Evolutionary conservation across 2,329 filamentous ascomycete genomes (phyloP).

Genomic region (Dryadomyces quercus-mongolicae): DNA sequence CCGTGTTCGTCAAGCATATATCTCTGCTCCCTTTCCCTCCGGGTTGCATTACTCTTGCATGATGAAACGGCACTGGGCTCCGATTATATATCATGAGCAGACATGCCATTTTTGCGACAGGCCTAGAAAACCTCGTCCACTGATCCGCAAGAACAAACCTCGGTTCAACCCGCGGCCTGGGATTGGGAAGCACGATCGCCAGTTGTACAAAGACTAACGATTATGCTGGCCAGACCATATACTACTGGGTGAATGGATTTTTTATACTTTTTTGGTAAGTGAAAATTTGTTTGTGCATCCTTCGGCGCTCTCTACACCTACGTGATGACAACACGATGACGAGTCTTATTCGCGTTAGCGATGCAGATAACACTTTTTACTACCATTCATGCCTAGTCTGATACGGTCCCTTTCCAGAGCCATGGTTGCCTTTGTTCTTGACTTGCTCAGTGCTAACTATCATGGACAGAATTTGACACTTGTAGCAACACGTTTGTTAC

Average conservation of each 20-base stretch:
- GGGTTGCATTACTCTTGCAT: conserved; percentile 27
- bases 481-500: neutral
- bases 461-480: neutral
- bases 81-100: conserved; percentile 63
- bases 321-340: conserved; percentile 55
- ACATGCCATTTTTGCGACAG: conserved; percentile 87
- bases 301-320: conserved; percentile 7
- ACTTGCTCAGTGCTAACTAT: neutral
- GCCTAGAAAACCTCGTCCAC: conserved; percentile 99
- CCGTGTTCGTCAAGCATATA: neutral
- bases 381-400: conserved; percentile 59
- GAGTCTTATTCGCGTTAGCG: conserved; percentile 64
- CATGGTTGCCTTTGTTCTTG: neutral
- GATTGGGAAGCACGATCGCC: neutral
- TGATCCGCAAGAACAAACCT: conserved; percentile 40
- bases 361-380: conserved; percentile 55
- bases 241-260: neutral
- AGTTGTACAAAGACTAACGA: neutral
- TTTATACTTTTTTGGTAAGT: neutral
- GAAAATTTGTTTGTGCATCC: conserved; percentile 6
- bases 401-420: neutral
- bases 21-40: conserved; percentile 2
- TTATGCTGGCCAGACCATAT: neutral
- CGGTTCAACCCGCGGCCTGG: neutral
- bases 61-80: conserved; percentile 98